Evolutionary conservation across 352 stramenopile species (phyloP), one percentile per base, ranked within the genome.

Genomic region (Globisporangium echinulatum): DNA sequence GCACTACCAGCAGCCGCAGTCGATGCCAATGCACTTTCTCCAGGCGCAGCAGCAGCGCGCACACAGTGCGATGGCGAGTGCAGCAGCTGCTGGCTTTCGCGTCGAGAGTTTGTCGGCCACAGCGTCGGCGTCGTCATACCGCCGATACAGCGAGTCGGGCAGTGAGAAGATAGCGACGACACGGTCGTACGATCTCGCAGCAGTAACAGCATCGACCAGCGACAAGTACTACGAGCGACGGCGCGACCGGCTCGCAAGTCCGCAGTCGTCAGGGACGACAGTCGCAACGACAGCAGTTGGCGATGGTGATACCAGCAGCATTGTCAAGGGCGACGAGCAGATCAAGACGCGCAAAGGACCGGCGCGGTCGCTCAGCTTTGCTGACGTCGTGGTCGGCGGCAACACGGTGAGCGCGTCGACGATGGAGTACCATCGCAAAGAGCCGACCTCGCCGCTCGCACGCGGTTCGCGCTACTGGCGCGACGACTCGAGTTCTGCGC

Each of bases 351-450:
- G 83, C 25, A 93, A 93, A 64, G 74, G 69, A 15, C 81, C 79
- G 11, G 77, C 83, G 25, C 79, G 85, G 14, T 94, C 84, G 4
- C 75, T 94, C 61, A 94, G 85, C 67, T 94, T 94, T 71, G 85
- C 85, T 0, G 85, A 94, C 52, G 85, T 94, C 11, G 85, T 94
- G 0, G 72, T 88, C 13, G 82, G 82, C 17, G 80, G 82, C n/a
- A 71, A 58, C 15, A 57, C 61, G 1, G 62, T 60, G 52, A 65
- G 59, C 51, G 48, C 62, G 51, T 57, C 61, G 59, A 54, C 42
- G 25, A 59, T 62, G 33, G 39, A 61, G 47, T 53, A 69, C 55
- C 63, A 69, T 10, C 63, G 62, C 10, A 77, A 75, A 38, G 69
- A 68, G 7, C 76, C 71, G 19, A 75, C 67, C 5, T 88, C 77